Evolutionary conservation across 768 basidiomycete species (phyloP), one percentile per base, ranked within the genome.

Genomic region (Trametes villosa): DNA sequence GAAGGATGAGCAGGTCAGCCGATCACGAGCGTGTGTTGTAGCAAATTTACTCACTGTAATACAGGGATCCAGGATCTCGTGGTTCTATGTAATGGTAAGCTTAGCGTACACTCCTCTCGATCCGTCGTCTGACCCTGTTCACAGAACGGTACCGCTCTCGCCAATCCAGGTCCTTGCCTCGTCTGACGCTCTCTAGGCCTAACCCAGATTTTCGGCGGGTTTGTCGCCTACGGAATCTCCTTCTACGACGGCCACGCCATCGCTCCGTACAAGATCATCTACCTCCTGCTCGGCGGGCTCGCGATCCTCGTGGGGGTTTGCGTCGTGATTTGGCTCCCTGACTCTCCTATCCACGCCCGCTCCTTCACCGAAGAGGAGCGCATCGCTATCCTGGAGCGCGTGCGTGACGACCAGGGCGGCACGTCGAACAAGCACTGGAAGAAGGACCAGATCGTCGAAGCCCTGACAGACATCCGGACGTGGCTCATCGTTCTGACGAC

Each of bases 371-470:
- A 75, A 53, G 82, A 86, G 65, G 86, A 89, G 63, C 78, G 84
- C 4, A 79, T 87, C 45, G 84, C 86, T 40, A 84, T 79, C 3
- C 71, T 88, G 34, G 87, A 88, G 68, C 81, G 87, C 41, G 84
- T 89, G 11, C 82, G 85, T n/a, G 78, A 86, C 60, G 86, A 87
- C 62, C 82, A 85, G 62, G 84, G 84, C 42, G 88, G 87, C 0
- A 86, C 82, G 0, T 79, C 81, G 65, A 87, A 87, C 72, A 83
- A 82, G 72, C 78, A 72, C 5, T 71, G 84, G 68, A 88, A 89
- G 76, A 80, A 73, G 67, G 77, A 82, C 13, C 86, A 88, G 67
- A 75, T 84, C 26, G 66, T 78, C 40, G 85, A 88, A 68, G 84
- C 86, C 1, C 45, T 87, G 3, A 70, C 70, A 4, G 87, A 89